Evolutionary conservation across 345 rosid genomes (phyloP).

Genomic region (Cardamine resedifolia): DNA sequence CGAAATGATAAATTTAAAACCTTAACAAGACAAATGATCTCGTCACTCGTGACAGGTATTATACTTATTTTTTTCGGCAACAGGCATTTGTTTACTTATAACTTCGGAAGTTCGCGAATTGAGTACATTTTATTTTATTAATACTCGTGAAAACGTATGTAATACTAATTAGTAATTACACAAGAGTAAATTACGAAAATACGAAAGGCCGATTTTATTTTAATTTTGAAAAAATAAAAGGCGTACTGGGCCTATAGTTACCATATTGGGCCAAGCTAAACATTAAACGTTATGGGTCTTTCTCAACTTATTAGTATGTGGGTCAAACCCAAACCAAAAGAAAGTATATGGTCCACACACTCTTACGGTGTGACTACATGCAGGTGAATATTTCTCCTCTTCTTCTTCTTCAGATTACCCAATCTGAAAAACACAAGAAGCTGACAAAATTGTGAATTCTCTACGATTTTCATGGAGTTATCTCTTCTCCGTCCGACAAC

Average conservation of each 20-base stretch:
- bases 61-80: no score
- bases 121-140: no score
- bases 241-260: neutral
- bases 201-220: no score
- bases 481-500: constrained; percentile 49
- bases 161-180: no score
- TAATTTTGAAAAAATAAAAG: neutral
- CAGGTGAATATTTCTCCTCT: constrained; percentile 28
- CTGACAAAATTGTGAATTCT: constrained; percentile 26
- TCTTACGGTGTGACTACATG: constrained; percentile 13
- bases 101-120: no score
- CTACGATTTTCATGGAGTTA: constrained; percentile 47
- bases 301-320: neutral
- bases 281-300: neutral
- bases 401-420: constrained; percentile 23
- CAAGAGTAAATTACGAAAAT: no score
- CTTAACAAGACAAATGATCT: neutral
- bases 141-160: no score
- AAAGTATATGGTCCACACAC: neutral
- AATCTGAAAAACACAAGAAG: constrained; percentile 27
- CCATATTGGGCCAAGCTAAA: neutral
- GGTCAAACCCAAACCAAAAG: neutral
- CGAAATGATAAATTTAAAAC: neutral
- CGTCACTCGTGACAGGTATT: neutral
- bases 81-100: neutral